Percentiles rank a stretch among this genome's conserved stretches.
These are phyloP conservation scores for Cytospora chrysosperma DNA, from an alignment of 2,329 filamentous ascomycete genomes.

Conservation along the genomic window DNA sequence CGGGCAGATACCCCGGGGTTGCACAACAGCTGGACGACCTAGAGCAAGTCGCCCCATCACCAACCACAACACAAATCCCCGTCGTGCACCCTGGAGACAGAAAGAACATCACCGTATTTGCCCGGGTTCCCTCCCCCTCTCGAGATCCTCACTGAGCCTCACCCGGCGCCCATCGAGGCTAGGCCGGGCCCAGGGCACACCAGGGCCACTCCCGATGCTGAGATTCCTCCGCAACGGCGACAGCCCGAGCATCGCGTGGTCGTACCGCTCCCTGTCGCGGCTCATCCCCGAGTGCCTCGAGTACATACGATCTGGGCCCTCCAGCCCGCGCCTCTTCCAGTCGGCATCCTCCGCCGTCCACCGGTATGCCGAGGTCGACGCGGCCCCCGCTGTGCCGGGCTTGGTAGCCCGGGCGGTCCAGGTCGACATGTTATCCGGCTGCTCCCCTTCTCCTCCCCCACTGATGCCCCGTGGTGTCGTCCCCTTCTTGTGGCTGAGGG, in stretches of 20 bases:
- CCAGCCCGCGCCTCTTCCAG: constrained; percentile 15
- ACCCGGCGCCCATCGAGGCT: constrained; percentile 23
- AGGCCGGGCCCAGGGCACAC: constrained; percentile 17
- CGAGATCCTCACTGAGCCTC: constrained; percentile 24
- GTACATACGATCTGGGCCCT: constrained; percentile 9
- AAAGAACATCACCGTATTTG: constrained; percentile 3
- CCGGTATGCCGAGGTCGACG: constrained; percentile 16
- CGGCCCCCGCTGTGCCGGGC: constrained; percentile 17
- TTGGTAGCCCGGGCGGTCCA: constrained; percentile 10
- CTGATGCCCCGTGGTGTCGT: neutral
- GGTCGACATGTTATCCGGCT: neutral
- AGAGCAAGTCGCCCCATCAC: neutral
- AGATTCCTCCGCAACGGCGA: constrained; percentile 21
- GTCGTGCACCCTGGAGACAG: no score
- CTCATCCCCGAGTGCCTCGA: constrained; percentile 6
- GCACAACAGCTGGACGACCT: neutral
- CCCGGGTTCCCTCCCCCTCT: constrained; percentile 21
- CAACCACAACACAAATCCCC: no score
- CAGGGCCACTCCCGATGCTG: constrained; percentile 22
- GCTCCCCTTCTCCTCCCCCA: neutral
- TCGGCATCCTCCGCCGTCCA: constrained; percentile 9
- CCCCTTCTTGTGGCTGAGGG: neutral
- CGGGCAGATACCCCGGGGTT: no score
- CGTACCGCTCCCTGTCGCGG: constrained; percentile 15
- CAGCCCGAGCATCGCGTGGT: constrained; percentile 15